Base-by-base conservation (phyloP, 345 rosid species). In the Lepidium africanum region DNA sequence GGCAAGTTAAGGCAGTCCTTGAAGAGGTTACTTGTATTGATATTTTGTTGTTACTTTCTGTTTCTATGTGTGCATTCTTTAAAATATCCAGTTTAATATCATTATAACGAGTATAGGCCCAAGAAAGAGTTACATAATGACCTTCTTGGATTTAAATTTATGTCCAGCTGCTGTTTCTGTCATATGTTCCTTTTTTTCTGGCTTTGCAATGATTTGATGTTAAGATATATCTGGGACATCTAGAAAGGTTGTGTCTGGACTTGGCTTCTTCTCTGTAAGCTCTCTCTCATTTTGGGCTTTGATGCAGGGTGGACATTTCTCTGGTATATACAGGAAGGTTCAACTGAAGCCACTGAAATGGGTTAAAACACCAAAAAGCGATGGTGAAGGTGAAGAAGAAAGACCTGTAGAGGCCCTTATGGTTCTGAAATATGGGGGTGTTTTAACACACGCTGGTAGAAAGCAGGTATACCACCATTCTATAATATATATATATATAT, bases 401-500 rank as follows among this genome's bases (percentile, higher is more conserved):
- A 81, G 87, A 19, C 99, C 99, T 19, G 85, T 81, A 32, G 99
- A 95, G 82, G 99, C 99, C 46, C 83, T 95, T 55, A 91, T 95
- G 99, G 87, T 95, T 81, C 94, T 95, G 71, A 95, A 95, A 74
- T 95, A 95, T 76, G 99, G 99, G 43, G 99, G 99, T 38, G 98
- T 95, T 75, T 89, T 91, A 62, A 95, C 99, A n/a, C 99, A 95
- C 82, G 99, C 99, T 69, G 99, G 99, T 55, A 85, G 99, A 81
- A 95, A 89, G 81, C 99, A 95, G 97, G 99, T 91, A 64, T 13
- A 19, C 45, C 53, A 17, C 60, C 69, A 55, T 50, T 45, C 17
- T 56, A 58, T n/a, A n/a, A n/a, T n/a, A n/a, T n/a, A n/a, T n/a
- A n/a, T n/a, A n/a, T n/a, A n/a, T n/a, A n/a, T n/a, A n/a, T n/a